These are phyloP conservation scores for Penicillium sp. DNA, from an alignment of 2,329 filamentous ascomycete species.

Conservation along the genomic window DNA sequence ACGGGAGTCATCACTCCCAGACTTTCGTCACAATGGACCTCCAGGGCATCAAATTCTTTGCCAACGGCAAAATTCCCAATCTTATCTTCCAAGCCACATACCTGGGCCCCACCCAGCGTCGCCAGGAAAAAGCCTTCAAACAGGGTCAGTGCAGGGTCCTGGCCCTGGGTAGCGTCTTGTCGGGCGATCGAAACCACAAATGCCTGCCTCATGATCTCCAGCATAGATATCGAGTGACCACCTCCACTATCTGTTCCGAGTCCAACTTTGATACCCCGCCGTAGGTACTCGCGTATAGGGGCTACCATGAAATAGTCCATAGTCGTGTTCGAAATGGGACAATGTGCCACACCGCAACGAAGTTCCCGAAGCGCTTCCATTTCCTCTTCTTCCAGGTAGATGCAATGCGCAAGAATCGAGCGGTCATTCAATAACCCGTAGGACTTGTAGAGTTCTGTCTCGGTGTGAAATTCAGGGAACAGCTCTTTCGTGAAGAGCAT, in stretches of 20 bases:
- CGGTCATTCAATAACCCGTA: conserved; percentile 56
- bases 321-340: conserved; percentile 64
- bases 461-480: conserved; percentile 57
- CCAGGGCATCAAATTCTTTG: conserved; percentile 63
- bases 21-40: conserved; percentile 43
- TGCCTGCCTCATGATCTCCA: conserved; percentile 48
- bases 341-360: conserved; percentile 62
- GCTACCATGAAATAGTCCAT: conserved; percentile 60
- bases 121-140: conserved; percentile 60
- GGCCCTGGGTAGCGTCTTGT: conserved; percentile 32
- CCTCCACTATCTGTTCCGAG: conserved; percentile 65
- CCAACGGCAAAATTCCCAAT: conserved; percentile 59
- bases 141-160: conserved; percentile 49
- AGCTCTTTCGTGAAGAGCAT: conserved; percentile 55
- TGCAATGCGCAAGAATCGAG: conserved; percentile 67
- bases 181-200: conserved; percentile 51
- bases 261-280: conserved; percentile 62
- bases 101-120: conserved; percentile 61
- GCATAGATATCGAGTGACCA: conserved; percentile 61
- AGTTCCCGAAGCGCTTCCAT: conserved; percentile 48
- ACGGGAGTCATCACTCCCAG: conserved; percentile 54
- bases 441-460: conserved; percentile 60
- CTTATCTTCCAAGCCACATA: conserved; percentile 54
- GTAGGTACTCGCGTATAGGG: conserved; percentile 57
- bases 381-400: conserved; percentile 60